Evolutionary conservation across 257 asterid genomes (phyloP), one percentile per base, ranked within the genome.

Genomic region (Leonotis leonurus): DNA sequence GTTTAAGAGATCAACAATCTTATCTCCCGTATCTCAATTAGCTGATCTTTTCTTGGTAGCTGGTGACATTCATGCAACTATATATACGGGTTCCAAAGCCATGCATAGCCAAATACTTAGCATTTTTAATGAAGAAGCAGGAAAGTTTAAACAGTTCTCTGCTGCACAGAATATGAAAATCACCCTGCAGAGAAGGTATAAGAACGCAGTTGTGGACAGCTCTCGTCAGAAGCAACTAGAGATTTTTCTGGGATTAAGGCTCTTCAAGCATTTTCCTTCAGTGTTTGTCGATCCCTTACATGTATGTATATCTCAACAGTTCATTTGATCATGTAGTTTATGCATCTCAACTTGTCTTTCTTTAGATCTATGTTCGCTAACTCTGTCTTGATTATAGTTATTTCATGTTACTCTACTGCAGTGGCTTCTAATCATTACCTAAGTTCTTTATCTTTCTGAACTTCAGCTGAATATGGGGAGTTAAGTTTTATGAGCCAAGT

Each of bases 71-170:
- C 99, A 92, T 53, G 99, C 99, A 33, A 92, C 99, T 4, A 49
- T 92, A 30, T 92, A 92, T 71, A 87, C 97, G 58, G 99, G 99
- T 62, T 92, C 99, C 51, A 92, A 89, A 77, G 99, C 99, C 50
- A 92, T 92, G 99, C 99, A 92, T 72, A 92, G 99, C 78, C 99
- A 92, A 82, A 92, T 92, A 70, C 97, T 92, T 71, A 92, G 90
- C 94, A 89, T 92, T 75, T 92, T 92, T 73, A 92, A 68, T 50
- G 97, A 89, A 75, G 99, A 89, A 52, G 81, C 91, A 27, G 99
- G 97, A 66, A 92, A 92, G 66, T 92, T 89, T 77, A 92, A 92
- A 70, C 97, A 92, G 84, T 89, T 89, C 66, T 92, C 99, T 79
- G 99, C 94, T 70, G 97, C 99, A 41, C 97, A 92, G 83, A 92